phyloP scores from a whole-genome alignment of 1,284 basidiomycete species.

The Pyrrhoderma noxium region DNA sequence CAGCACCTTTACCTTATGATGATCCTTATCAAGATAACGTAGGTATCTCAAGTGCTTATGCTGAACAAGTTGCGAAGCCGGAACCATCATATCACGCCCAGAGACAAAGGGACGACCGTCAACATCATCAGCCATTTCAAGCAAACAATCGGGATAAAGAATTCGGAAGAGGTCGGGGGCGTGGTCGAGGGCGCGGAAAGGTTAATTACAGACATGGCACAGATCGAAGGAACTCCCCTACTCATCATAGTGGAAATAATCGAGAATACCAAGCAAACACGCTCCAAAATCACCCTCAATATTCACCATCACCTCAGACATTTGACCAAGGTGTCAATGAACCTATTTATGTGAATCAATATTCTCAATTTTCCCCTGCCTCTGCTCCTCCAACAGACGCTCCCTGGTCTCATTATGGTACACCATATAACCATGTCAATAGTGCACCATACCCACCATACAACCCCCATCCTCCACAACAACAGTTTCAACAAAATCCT shows the following conservation, averaged over 20 bases:
- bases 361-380: slow-evolving; percentile 14
- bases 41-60: slow-evolving; percentile 17
- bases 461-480: not conserved
- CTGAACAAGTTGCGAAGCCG: not conserved
- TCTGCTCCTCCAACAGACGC: slow-evolving; percentile 1
- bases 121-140: slow-evolving; percentile 12
- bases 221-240: slow-evolving; percentile 25
- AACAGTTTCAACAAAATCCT: slow-evolving; percentile 26
- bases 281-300: slow-evolving; percentile 32
- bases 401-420: too few relatives aligned
- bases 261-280: not conserved
- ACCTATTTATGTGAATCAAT: slow-evolving; percentile 14
- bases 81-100: not conserved
- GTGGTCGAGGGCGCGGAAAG: slow-evolving; percentile 20
- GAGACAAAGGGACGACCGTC: not conserved
- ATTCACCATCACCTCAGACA: slow-evolving; percentile 40
- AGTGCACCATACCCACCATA: too few relatives aligned
- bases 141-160: slow-evolving; percentile 32
- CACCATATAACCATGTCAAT: too few relatives aligned
- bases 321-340: slow-evolving; percentile 36
- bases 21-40: slow-evolving; percentile 64
- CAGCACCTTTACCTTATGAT: slow-evolving; percentile 62
- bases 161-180: slow-evolving; percentile 13
- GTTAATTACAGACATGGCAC: slow-evolving; percentile 9
- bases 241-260: too few relatives aligned